These are phyloP conservation scores for Elsinoe ampelina DNA, from an alignment of 2,329 filamentous ascomycete genomes.

Conservation along the genomic window DNA sequence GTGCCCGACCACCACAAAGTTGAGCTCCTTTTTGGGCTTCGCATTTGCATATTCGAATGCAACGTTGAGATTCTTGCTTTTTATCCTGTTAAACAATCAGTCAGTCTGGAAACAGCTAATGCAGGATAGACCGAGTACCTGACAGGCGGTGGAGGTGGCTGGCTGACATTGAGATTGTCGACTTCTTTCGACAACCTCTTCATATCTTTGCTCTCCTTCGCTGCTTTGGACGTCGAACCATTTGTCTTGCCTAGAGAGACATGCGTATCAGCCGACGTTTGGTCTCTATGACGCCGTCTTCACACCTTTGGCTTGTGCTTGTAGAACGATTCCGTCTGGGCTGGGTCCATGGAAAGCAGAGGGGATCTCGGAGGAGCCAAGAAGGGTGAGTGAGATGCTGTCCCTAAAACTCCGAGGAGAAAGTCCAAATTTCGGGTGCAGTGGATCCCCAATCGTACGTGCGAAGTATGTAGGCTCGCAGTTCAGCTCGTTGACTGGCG, in stretches of 20 bases:
- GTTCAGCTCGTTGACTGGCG: constrained; percentile 8
- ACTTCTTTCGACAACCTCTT: constrained; percentile 14
- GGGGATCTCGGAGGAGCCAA: neutral
- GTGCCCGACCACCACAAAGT: constrained; percentile 54
- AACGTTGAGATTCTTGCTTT: constrained; percentile 73
- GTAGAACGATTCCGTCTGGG: constrained; percentile 80
- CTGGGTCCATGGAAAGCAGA: constrained; percentile 71
- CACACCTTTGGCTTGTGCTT: constrained; percentile 56
- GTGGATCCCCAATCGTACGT: constrained; percentile 12
- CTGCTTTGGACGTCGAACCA: neutral
- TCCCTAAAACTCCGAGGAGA: neutral
- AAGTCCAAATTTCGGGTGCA: neutral
- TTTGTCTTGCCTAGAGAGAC: constrained; percentile 17
- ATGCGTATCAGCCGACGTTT: constrained; percentile 4
- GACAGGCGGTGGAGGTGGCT: neutral
- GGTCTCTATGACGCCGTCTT: constrained; percentile 15
- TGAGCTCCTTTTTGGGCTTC: constrained; percentile 60
- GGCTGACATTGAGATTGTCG: neutral
- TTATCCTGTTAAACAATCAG: constrained; percentile 32
- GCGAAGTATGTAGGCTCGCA: constrained; percentile 16
- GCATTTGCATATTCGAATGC: constrained; percentile 68
- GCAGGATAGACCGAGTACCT: neutral
- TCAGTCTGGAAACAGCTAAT: neutral
- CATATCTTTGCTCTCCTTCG: constrained; percentile 20
- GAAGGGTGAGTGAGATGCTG: neutral